These are phyloP conservation scores for Suillus sp. DNA, from an alignment of 768 basidiomycete species.

Conservation along the genomic window DNA sequence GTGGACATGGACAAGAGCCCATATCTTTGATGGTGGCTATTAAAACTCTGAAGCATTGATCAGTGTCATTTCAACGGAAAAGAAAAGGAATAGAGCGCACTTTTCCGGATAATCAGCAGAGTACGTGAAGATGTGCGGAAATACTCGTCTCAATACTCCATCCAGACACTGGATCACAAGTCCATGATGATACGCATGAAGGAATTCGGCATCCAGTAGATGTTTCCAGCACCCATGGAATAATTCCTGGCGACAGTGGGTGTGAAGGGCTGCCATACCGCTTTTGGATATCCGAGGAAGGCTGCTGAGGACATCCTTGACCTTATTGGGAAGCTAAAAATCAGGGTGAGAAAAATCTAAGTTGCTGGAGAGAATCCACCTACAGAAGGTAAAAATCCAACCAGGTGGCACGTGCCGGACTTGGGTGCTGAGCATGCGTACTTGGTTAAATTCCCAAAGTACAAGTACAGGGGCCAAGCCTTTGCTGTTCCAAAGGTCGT, in stretches of 20 bases:
- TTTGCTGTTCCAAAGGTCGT: slow-evolving; percentile 21
- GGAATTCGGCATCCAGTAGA: neutral
- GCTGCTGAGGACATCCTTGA: slow-evolving; percentile 16
- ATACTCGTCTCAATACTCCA: neutral
- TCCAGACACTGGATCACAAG: neutral
- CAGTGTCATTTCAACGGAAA: too few species aligned
- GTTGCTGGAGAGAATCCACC: neutral
- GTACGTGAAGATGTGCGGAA: neutral
- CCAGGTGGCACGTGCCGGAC: slow-evolving; percentile 23
- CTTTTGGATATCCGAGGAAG: neutral
- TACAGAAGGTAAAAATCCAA: slow-evolving; percentile 23
- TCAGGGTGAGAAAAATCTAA: neutral
- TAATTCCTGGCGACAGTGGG: slow-evolving; percentile 22
- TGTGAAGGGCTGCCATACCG: slow-evolving; percentile 6
- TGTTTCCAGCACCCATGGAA: neutral
- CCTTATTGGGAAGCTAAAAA: slow-evolving; percentile 19
- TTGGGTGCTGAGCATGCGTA: slow-evolving; percentile 12
- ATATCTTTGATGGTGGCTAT: too few species aligned
- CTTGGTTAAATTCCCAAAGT: slow-evolving; percentile 9
- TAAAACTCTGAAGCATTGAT: too few species aligned
- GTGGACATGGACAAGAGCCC: too few species aligned
- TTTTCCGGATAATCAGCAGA: slow-evolving; percentile 19
- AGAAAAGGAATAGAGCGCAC: too few species aligned
- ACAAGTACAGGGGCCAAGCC: slow-evolving; percentile 22
- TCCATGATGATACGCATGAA: neutral